These are phyloP conservation scores for Auricularia cornea DNA, from an alignment of 768 basidiomycete genomes.

Conservation along the genomic window DNA sequence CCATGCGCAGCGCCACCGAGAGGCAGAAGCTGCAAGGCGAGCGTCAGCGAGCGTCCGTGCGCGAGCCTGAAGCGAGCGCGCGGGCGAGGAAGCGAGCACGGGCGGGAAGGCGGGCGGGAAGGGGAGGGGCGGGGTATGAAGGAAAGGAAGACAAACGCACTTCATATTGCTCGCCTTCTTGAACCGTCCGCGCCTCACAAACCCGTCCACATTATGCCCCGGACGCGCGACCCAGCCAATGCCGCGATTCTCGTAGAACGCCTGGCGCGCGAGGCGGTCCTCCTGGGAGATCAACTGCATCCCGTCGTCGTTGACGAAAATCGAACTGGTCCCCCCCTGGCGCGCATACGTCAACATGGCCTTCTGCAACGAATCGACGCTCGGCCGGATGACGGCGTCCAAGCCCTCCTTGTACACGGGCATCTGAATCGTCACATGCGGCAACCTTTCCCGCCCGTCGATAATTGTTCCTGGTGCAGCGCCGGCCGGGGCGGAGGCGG, in stretches of 20 bases:
- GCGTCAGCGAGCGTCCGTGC: no score
- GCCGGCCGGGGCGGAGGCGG: conserved; percentile 3
- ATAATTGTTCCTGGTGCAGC: conserved; percentile 27
- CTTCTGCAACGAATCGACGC: conserved; percentile 22
- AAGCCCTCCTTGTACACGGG: conserved; percentile 23
- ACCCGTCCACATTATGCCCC: conserved; percentile 18
- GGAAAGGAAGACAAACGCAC: conserved; percentile 36
- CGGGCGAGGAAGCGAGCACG: no score
- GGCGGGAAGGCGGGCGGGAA: neutral
- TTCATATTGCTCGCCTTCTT: conserved; percentile 96
- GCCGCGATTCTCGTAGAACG: conserved; percentile 22
- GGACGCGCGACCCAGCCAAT: conserved; percentile 31
- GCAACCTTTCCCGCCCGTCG: conserved; percentile 36
- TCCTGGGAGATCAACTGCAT: conserved; percentile 24
- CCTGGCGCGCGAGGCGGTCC: conserved; percentile 19
- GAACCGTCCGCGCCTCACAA: conserved; percentile 78
- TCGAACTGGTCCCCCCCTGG: conserved; percentile 29
- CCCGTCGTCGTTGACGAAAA: conserved; percentile 33
- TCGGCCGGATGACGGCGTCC: conserved; percentile 4
- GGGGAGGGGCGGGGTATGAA: no score
- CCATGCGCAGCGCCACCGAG: conserved; percentile 56
- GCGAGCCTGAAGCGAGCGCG: no score
- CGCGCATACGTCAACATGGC: conserved; percentile 31
- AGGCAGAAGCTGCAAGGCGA: conserved; percentile 47
- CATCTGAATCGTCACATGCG: conserved; percentile 14